Base-by-base conservation (phyloP, 106 monocot species). In the Chionographis japonica region DNA sequence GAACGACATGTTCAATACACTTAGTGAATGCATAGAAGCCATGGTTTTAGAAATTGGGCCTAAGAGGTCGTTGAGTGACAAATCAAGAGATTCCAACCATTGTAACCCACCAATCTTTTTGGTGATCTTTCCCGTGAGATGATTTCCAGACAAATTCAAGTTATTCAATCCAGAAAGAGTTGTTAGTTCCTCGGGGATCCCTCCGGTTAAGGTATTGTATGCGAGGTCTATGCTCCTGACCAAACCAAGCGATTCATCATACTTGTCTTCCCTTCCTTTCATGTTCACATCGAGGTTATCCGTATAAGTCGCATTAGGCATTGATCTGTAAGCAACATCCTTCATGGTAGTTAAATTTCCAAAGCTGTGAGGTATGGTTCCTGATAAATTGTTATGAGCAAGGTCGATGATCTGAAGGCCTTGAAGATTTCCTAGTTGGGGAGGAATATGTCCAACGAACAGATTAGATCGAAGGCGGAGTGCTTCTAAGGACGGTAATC, bases 141-240 rank as follows among this genome's bases (percentile, higher is more conserved):
- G 56, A 17, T 78, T 78, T 3, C 54, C 4, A 15, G 72, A 78
- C 35, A 78, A 67, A 6, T 78, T 72, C 50, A 79, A 39, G 36
- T 10, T 42, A 1, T 11, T 5, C 20, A 10, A 57, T 15, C 2
- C 5, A 46, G 46, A 6, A 46, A 46, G 46, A 10, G 5, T 46
- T 46, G 46, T 10, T 6, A 46, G 46, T 10, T 46, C 46, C 9
- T 46, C 46, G 9, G 46, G 46, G 46, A 46, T 46, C 8, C 8
- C 46, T 46, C 46, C 46, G 2, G 46, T 6, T 6, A 46, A 12
- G 3, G 0, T 10, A 51, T 65, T 65, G 6, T 27, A 6, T 19
- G 65, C 49, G 20, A 65, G 50, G 46, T 46, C 46, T 46, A 46
- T 46, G 46, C 5, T 10, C 46, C 0, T 10, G 9, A 46, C 8